Conservation (phyloP, 2,329 filamentous ascomycete genomes). For the Drechmeria coniospora region DNA sequence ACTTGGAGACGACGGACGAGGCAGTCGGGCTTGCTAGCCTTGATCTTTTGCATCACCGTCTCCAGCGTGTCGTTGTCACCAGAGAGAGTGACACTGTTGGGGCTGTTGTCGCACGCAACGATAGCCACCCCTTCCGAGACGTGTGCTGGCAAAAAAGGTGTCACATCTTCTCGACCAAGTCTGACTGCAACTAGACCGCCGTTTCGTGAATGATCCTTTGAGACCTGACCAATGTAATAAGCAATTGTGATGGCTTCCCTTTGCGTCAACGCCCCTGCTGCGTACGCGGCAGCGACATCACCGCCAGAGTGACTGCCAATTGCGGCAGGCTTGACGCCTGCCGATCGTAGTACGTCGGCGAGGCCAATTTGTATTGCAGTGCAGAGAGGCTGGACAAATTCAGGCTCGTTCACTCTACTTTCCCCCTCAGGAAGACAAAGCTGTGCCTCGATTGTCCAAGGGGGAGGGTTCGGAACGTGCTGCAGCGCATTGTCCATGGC, state of each 20-base stretch:
- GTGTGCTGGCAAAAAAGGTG: neutral
- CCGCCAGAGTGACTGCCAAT: slow-evolving; percentile 23
- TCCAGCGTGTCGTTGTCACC: slow-evolving; percentile 10
- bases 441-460: neutral
- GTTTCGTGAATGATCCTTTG: neutral
- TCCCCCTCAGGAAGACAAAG: neutral
- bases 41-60: neutral
- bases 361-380: slow-evolving; percentile 20
- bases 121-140: neutral
- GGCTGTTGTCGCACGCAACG: slow-evolving; percentile 25
- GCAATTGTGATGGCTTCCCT: slow-evolving; percentile 6
- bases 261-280: slow-evolving; percentile 6
- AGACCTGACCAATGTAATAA: slow-evolving; percentile 4
- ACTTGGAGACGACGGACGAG: slow-evolving; percentile 8
- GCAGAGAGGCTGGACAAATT: slow-evolving; percentile 12
- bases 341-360: slow-evolving; percentile 15
- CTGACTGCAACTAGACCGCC: slow-evolving; percentile 4
- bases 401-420: neutral
- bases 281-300: slow-evolving; percentile 16
- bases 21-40: slow-evolving; percentile 1
- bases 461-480: neutral
- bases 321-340: slow-evolving; percentile 14
- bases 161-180: slow-evolving; percentile 1
- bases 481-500: neutral
- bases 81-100: slow-evolving; percentile 23